Base-by-base conservation (phyloP, 1,284 basidiomycete species). In the Boletellus deceptivus region DNA sequence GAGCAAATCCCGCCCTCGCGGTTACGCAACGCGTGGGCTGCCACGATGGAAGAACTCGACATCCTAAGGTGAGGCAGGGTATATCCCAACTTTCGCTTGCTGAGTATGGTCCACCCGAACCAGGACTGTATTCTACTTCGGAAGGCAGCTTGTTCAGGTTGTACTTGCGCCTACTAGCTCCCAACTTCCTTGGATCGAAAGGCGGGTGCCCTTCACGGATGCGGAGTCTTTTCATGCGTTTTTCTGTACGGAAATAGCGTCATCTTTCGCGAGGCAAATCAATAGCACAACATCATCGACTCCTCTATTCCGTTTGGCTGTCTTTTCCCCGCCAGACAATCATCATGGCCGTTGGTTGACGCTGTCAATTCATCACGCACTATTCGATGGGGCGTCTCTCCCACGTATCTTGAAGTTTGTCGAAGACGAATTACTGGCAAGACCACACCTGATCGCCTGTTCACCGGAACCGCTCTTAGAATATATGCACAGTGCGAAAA, bases 301-400 rank as follows among this genome's bases (percentile, higher is more conserved):
- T 10, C 72, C 75, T 22, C 69, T 70, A 4, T 72, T 75, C 52
- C 69, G 70, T 29, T 50, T 78, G 13, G 61, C 55, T 25, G 52
- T 63, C 29, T 77, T 69, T 58, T 44, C 29, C 4, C 50, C 61
- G 1, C 38, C 42, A 22, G 42, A 47, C 9, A 17, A 42, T 22
- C 27, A 27, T n/a, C 37, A 38, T 17, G 33, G 48, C 5, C 50
- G 44, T 39, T 59, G 68, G 55, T 47, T 74, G 29, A 70, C 65
- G 3, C 56, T 77, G 36, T 78, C 77, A 9, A 74, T 78, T 36
- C 77, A 78, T 43, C 76, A 78, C 46, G 70, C 76, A 0, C 57
- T 78, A 7, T 78, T 75, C 52, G 76, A 78, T 55, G 76, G 75
- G 7, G 68, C 72, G 25, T 75, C 76, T 11, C 68, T 78, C 17